Evolutionary conservation across 257 asterid genomes (phyloP), one percentile per base, ranked within the genome.

Genomic region (Plantago elongata): DNA sequence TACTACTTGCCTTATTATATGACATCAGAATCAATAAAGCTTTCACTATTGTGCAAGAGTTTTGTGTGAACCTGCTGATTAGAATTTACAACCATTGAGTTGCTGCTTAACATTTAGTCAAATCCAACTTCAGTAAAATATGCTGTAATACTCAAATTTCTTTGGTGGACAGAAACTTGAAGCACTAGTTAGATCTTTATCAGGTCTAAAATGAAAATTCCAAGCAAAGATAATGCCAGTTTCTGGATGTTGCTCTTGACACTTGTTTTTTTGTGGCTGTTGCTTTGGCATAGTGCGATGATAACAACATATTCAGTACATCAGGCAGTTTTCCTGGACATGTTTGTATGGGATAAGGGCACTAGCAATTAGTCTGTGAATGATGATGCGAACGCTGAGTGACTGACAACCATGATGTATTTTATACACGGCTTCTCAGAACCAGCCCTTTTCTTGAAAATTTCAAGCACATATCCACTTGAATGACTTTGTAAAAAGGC

Each of bases 261-360:
- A 37, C 27, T 22, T 22, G 27, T 2, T 22, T 22, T 22, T 38
- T 54, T 38, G 12, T 11, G 54, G 22, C 45, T 47, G 22, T 67
- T 51, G 17, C 43, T 59, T 62, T 45, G 52, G 55, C 48, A 60
- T 60, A 60, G 60, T 71, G 71, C 77, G 9, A 60, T 11, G 52
- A 64, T 7, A 65, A 42, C 51, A 38, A 45, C 57, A 42, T 34
- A 40, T 57, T 30, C 46, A 17, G 11, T 40, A 45, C 13, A 7
- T 15, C 15, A 50, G 44, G 38, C 44, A 3, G 51, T 58, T 45
- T 57, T 38, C 40, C 40, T 34, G 40, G 40, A 34, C 18, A 11
- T 14, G 9, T 43, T 45, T 11, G 15, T 49, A 47, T 11, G 2
- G 17, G 40, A 16, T 50, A 15, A 50, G 18, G 40, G 57, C 62